Conservation (phyloP, 1,284 basidiomycete genomes). For the Cerioporus squamosus region DNA sequence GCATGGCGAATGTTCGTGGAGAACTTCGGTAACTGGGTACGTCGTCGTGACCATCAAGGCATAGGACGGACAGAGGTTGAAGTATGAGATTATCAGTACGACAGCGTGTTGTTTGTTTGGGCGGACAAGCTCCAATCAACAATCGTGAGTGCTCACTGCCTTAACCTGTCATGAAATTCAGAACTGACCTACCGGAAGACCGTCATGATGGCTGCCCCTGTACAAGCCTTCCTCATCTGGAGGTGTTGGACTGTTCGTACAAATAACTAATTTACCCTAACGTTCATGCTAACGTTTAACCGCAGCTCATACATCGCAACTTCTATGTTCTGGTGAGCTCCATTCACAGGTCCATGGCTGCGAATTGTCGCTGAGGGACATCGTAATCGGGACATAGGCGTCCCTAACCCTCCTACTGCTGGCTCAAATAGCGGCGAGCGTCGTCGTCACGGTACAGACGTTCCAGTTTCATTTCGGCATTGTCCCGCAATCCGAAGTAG, state of each 20-base stretch:
- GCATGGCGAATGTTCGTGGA: constrained; percentile 31
- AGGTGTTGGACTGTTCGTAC: constrained; percentile 35
- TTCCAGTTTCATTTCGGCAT: constrained; percentile 22
- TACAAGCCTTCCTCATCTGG: constrained; percentile 38
- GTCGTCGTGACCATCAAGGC: neutral
- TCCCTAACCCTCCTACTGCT: constrained; percentile 25
- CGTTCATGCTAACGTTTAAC: neutral
- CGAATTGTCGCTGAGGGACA: too few species aligned
- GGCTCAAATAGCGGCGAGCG: constrained; percentile 25
- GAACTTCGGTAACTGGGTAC: constrained; percentile 30
- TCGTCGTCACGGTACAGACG: constrained; percentile 27
- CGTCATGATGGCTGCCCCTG: constrained; percentile 33
- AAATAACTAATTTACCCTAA: neutral
- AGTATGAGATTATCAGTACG: constrained; percentile 5
- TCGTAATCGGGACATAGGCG: constrained; percentile 13
- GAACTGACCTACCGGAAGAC: constrained; percentile 21
- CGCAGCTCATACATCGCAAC: constrained; percentile 28
- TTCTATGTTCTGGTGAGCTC: constrained; percentile 24
- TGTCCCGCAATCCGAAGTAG: constrained; percentile 16
- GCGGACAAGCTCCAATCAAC: constrained; percentile 32
- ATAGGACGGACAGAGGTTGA: neutral
- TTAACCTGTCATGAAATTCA: neutral
- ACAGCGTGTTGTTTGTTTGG: constrained; percentile 30
- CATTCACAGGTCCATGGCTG: too few species aligned
- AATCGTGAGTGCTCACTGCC: constrained; percentile 20